Evolutionary conservation across 768 basidiomycete species (phyloP).

Genomic region (Saitozyma podzolica): DNA sequence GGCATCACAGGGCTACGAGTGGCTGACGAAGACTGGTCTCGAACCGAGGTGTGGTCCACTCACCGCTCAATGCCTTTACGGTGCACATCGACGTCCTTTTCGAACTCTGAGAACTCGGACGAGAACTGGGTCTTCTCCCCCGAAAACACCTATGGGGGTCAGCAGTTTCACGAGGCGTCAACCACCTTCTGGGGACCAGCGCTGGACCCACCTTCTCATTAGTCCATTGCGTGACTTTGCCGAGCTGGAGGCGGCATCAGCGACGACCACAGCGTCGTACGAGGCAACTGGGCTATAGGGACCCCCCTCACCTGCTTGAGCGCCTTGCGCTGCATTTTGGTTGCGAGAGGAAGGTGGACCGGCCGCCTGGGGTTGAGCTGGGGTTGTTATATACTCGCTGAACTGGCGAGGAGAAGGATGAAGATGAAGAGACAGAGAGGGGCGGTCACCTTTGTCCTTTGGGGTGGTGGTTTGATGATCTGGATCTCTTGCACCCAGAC

Average conservation of each 20-base stretch:
- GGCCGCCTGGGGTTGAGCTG: background rate
- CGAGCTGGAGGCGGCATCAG: constrained; percentile 23
- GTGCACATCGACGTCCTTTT: constrained; percentile 79
- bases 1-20: too few relatives aligned
- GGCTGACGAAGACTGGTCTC: too few relatives aligned
- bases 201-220: constrained; percentile 36
- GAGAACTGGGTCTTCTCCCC: constrained; percentile 76
- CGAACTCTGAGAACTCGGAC: constrained; percentile 76
- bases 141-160: constrained; percentile 63
- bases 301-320: constrained; percentile 35
- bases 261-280: background rate
- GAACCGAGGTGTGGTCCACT: constrained; percentile 41
- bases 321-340: constrained; percentile 41
- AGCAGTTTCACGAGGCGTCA: background rate
- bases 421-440: background rate
- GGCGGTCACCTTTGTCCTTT: background rate
- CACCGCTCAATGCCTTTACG: constrained; percentile 72
- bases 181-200: background rate
- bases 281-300: background rate
- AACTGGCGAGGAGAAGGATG: constrained; percentile 2
- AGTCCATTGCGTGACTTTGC: constrained; percentile 49
- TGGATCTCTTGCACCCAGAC: too few relatives aligned
- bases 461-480: too few relatives aligned
- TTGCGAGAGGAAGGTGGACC: background rate
- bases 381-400: background rate